phyloP scores from a whole-genome alignment of 2,329 filamentous ascomycete genomes.

The Teratosphaeria gauchensis region DNA sequence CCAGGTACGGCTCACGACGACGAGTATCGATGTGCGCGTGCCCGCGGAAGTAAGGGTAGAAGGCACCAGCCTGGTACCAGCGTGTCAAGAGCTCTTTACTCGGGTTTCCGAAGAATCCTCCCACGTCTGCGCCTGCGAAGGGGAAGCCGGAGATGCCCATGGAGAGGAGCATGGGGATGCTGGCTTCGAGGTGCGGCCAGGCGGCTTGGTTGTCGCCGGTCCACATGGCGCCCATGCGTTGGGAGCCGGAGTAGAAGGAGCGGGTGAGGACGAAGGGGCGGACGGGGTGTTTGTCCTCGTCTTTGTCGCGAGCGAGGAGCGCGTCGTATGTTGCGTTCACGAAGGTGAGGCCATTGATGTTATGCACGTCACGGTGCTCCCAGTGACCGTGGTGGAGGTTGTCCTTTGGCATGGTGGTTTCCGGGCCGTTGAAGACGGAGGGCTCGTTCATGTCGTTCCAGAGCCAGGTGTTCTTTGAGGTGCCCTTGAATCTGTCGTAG shows the following conservation, averaged over 20 bases:
- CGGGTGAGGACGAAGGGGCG: conserved; percentile 90
- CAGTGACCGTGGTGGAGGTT: conserved; percentile 84
- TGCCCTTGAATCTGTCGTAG: conserved; percentile 80
- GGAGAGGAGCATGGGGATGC: conserved; percentile 86
- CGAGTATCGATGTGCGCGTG: conserved; percentile 96
- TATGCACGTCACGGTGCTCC: conserved; percentile 96
- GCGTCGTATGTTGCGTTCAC: conserved; percentile 89
- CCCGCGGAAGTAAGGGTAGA: conserved; percentile 96
- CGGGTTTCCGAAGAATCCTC: conserved; percentile 96
- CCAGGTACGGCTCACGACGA: conserved; percentile 83
- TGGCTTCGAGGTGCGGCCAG: conserved; percentile 83
- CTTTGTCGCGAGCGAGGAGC: conserved; percentile 73
- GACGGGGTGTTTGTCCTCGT: conserved; percentile 48
- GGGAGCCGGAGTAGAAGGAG: conserved; percentile 83
- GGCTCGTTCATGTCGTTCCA: conserved; percentile 99
- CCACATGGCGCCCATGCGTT: conserved; percentile 93
- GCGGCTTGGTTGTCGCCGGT: conserved; percentile 93
- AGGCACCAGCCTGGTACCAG: conserved; percentile 94
- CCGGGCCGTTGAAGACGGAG: conserved; percentile 95
- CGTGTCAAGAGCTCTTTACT: conserved; percentile 82
- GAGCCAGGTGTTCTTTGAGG: conserved; percentile 76
- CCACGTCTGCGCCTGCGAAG: conserved; percentile 90
- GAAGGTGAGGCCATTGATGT: conserved; percentile 89
- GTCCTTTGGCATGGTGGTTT: conserved; percentile 98
- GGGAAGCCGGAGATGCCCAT: conserved; percentile 90